Evolutionary conservation across 495 filamentous ascomycete genomes (phyloP).

Genomic region (Achaetomiella virescens): DNA sequence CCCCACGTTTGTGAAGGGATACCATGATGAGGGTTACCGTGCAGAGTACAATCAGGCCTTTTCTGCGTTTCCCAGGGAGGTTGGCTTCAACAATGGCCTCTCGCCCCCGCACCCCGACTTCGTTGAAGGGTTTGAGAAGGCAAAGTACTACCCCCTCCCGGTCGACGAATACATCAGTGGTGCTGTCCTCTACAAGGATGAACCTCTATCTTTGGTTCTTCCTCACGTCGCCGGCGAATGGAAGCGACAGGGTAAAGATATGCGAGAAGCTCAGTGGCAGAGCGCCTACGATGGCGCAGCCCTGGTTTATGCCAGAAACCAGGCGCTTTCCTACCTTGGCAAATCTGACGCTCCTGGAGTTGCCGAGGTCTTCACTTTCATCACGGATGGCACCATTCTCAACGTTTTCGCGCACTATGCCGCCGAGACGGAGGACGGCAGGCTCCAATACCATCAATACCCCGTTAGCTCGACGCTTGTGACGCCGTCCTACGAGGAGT

Average conservation of each 20-base stretch:
- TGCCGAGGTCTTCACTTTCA: constrained; percentile 30
- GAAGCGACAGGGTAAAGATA: constrained; percentile 22
- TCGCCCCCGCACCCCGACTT: constrained; percentile 29
- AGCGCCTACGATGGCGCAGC: constrained; percentile 29
- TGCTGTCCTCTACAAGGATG: constrained; percentile 24
- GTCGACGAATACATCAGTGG: constrained; percentile 24
- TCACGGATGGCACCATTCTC: constrained; percentile 28
- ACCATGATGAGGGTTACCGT: constrained; percentile 14
- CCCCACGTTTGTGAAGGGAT: too few relatives aligned
- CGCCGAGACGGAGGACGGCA: constrained; percentile 13
- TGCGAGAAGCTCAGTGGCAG: constrained; percentile 24
- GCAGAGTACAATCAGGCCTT: constrained; percentile 22
- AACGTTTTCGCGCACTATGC: constrained; percentile 33
- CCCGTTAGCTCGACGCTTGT: too few relatives aligned
- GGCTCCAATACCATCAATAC: too few relatives aligned
- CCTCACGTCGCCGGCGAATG: constrained; percentile 33
- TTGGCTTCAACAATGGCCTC: constrained; percentile 31
- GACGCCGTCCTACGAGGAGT: too few relatives aligned
- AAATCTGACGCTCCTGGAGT: constrained; percentile 22
- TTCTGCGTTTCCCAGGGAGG: constrained; percentile 22
- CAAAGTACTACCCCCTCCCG: constrained; percentile 26
- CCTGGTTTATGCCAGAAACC: constrained; percentile 26
- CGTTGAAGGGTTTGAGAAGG: constrained; percentile 22
- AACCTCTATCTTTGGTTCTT: constrained; percentile 22
- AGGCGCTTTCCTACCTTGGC: constrained; percentile 25